A percentile compares a stretch with the other conserved stretches of the same genome.
phyloP scores from a whole-genome alignment of 2,329 filamentous ascomycete species.

The Lasiodiplodia hormozganensis region DNA sequence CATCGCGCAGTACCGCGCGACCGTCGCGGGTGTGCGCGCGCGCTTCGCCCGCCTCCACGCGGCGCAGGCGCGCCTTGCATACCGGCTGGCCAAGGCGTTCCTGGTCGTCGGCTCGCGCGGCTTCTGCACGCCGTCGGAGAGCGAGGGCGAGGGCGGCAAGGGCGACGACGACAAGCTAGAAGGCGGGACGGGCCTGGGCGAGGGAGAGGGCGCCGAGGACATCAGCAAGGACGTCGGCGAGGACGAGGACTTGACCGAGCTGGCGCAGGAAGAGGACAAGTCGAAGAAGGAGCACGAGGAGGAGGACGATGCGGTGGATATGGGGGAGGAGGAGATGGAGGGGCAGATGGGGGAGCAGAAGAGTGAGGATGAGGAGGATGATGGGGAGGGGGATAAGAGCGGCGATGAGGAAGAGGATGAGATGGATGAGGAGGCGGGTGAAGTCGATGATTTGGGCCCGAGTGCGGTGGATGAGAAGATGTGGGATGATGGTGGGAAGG shows the following conservation, averaged over 20 bases:
- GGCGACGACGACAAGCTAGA: constrained; percentile 81
- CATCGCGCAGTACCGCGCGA: constrained; percentile 72
- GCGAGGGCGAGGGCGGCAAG: constrained; percentile 66
- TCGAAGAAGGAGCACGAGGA: constrained; percentile 81
- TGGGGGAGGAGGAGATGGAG: constrained; percentile 89
- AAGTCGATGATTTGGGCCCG: constrained; percentile 89
- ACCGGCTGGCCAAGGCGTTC: constrained; percentile 78
- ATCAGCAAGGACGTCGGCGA: constrained; percentile 96
- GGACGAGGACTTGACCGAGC: constrained; percentile 89
- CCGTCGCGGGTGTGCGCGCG: constrained; percentile 65
- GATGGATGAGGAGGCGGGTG: constrained; percentile 88
- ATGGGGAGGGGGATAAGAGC: constrained; percentile 53
- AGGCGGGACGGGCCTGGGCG: constrained; percentile 89
- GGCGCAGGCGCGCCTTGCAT: constrained; percentile 75
- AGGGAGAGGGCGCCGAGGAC: constrained; percentile 93
- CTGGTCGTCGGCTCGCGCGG: constrained; percentile 80
- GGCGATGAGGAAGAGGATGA: constrained; percentile 65
- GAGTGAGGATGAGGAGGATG: constrained; percentile 66
- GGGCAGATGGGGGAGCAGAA: constrained; percentile 65
- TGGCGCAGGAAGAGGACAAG: constrained; percentile 68
- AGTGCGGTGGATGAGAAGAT: constrained; percentile 96
- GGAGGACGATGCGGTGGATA: constrained; percentile 89
- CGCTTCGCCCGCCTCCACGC: constrained; percentile 71
- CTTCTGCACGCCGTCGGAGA: constrained; percentile 89
- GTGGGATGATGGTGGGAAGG: constrained; percentile 85